phyloP scores from a whole-genome alignment of 768 basidiomycete genomes.

The Leccinum barrowsii region DNA sequence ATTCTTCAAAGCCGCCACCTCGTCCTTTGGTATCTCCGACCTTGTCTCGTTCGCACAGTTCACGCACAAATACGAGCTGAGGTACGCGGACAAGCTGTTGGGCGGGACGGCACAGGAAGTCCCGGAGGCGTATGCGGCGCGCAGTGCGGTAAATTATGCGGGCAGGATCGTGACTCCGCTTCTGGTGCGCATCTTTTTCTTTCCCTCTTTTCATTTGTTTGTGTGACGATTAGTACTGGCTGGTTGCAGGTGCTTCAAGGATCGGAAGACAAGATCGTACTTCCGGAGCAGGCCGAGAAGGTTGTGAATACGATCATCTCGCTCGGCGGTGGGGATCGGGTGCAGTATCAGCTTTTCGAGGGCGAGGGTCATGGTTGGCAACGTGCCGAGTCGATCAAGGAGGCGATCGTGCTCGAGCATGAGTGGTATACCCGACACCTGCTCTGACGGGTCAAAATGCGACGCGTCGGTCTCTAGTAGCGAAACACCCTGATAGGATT shows the following conservation, averaged over 20 bases:
- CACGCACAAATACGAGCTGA: slow-evolving; percentile 71
- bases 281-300: slow-evolving; percentile 53
- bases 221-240: background rate
- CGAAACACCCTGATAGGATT: background rate
- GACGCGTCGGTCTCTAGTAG: background rate
- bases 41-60: slow-evolving; percentile 51
- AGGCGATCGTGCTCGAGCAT: slow-evolving; percentile 34
- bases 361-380: slow-evolving; percentile 45
- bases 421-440: slow-evolving; percentile 31
- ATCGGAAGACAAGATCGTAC: slow-evolving; percentile 59
- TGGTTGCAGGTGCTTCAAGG: slow-evolving; percentile 61
- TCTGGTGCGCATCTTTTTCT: slow-evolving; percentile 41
- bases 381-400: slow-evolving; percentile 34
- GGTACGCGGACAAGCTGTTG: slow-evolving; percentile 60
- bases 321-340: slow-evolving; percentile 21
- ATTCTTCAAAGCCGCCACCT: slow-evolving; percentile 59
- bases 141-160: slow-evolving; percentile 63
- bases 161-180: slow-evolving; percentile 60
- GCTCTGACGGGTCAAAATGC: background rate
- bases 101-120: slow-evolving; percentile 53
- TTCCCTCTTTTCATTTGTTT: background rate
- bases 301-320: slow-evolving; percentile 28
- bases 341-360: slow-evolving; percentile 39
- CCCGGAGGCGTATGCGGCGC: slow-evolving; percentile 54
- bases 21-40: slow-evolving; percentile 69